Evolutionary conservation across 1,139 yeast genomes (phyloP), one percentile per base, ranked within the genome.

Genomic region (Pichia sp.): DNA sequence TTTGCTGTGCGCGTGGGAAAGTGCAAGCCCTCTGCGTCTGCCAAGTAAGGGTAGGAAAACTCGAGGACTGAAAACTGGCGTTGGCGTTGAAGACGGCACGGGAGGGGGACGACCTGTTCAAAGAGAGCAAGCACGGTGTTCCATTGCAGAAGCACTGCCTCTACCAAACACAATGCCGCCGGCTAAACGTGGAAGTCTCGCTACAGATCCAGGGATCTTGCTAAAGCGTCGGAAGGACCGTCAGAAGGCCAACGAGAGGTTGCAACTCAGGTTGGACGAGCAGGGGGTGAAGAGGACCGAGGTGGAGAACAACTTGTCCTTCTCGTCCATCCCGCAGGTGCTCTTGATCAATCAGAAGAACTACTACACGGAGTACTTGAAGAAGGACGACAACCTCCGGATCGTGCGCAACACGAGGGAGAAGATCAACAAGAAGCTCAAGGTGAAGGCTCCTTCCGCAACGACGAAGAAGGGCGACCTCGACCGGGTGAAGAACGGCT

Each of bases 271-370:
- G 69, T 73, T 86, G 63, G 85, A 85, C 68, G 81, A 81, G 60
- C 78, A 85, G 7, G 96, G 97, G 10, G 87, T 90, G 54, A 87
- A 84, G 57, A 77, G 90, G 57, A 81, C 82, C 45, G 85, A 80
- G 59, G 71, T 69, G 45, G 90, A 87, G 58, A 87, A 87, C 67
- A 80, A 81, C 48, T 74, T 90, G 63, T 78, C 80, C 50, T 76
- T 82, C 61, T 81, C 95, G 5, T 79, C 81, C 51, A 84, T 93
- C 60, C 81, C 82, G 52, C 77, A 85, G 6, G 78, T 88, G 19
- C 81, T 84, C 31, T 77, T 90, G 53, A 87, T 93, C 71, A 95
- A 93, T 70, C 99, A 93, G 67, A 93, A 93, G 70, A 95, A 93
- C 74, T 92, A 90, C 73, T 92, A 84, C 66, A 89, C 97, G 0